phyloP scores from a whole-genome alignment of 305 asterid species.

The Fraxinus floribunda region DNA sequence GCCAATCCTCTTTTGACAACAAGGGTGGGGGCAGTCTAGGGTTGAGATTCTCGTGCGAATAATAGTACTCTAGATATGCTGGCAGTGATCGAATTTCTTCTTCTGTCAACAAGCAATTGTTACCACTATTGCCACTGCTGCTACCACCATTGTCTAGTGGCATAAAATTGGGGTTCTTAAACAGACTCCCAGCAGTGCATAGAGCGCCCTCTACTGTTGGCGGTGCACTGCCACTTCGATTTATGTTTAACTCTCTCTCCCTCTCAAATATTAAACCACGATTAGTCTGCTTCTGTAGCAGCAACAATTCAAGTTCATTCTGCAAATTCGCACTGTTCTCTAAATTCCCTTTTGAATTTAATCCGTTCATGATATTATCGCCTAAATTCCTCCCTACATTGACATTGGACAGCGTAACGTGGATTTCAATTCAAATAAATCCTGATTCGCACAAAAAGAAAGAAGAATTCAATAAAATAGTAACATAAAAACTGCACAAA shows the following conservation, averaged over 20 bases:
- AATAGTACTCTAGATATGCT: constrained; percentile 70
- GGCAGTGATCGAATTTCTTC: constrained; percentile 87
- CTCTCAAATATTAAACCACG: constrained; percentile 42
- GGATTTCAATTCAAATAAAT: constrained; percentile 12
- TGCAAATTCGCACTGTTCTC: constrained; percentile 37
- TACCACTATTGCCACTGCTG: constrained; percentile 16
- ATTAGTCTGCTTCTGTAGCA: constrained; percentile 43
- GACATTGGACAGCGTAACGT: constrained; percentile 25
- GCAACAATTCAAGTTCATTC: constrained; percentile 49
- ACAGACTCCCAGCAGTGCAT: constrained; percentile 55
- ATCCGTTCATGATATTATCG: constrained; percentile 38
- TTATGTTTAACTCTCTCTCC: constrained; percentile 52
- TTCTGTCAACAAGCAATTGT: constrained; percentile 45
- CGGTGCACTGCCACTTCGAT: constrained; percentile 85
- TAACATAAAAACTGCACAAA: background rate
- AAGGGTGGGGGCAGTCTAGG: constrained; percentile 76
- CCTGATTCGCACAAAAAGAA: constrained; percentile 20
- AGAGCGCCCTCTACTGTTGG: constrained; percentile 73
- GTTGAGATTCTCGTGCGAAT: constrained; percentile 73
- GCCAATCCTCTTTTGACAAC: constrained; percentile 72
- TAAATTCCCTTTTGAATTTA: constrained; percentile 42
- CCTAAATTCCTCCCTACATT: constrained; percentile 26
- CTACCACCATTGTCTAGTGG: constrained; percentile 27
- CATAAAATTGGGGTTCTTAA: constrained; percentile 38
- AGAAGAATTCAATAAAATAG: background rate